These are phyloP conservation scores for Paramarasmius palmivorus DNA, from an alignment of 1,284 basidiomycete species.

Conservation along the genomic window DNA sequence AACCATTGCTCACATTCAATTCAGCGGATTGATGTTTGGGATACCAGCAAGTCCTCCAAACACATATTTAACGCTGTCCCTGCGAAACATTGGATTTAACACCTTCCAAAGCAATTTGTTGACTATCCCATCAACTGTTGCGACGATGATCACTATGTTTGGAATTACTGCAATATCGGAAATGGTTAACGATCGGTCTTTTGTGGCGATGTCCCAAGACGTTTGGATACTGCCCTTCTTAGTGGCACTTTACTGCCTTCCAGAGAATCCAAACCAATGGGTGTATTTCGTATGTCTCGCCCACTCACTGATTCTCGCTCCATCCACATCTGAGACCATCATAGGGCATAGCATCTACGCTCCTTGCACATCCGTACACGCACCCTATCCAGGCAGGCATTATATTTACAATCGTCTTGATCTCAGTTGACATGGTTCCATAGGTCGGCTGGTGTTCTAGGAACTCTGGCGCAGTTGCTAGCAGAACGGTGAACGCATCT, in stretches of 20 bases:
- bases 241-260: slow-evolving; percentile 46
- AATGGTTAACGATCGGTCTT: slow-evolving; percentile 43
- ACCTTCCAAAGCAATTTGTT: slow-evolving; percentile 65
- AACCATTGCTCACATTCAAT: background rate
- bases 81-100: slow-evolving; percentile 57
- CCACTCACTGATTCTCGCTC: background rate
- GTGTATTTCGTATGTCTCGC: slow-evolving; percentile 38
- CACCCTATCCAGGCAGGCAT: slow-evolving; percentile 34
- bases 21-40: slow-evolving; percentile 42
- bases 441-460: slow-evolving; percentile 55
- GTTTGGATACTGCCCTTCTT: slow-evolving; percentile 56
- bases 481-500: slow-evolving; percentile 54
- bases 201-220: slow-evolving; percentile 48
- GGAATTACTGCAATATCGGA: slow-evolving; percentile 46
- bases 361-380: slow-evolving; percentile 37
- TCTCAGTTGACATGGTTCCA: slow-evolving; percentile 21
- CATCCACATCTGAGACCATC: background rate
- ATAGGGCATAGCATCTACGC: slow-evolving; percentile 32
- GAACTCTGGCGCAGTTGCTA: slow-evolving; percentile 55
- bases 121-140: slow-evolving; percentile 52
- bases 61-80: slow-evolving; percentile 62
- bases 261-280: slow-evolving; percentile 48
- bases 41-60: slow-evolving; percentile 52
- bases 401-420: background rate
- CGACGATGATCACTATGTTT: slow-evolving; percentile 45